Evolutionary conservation across 2,329 filamentous ascomycete species (phyloP), one percentile per base, ranked within the genome.

Genomic region (Drechslera avenae): DNA sequence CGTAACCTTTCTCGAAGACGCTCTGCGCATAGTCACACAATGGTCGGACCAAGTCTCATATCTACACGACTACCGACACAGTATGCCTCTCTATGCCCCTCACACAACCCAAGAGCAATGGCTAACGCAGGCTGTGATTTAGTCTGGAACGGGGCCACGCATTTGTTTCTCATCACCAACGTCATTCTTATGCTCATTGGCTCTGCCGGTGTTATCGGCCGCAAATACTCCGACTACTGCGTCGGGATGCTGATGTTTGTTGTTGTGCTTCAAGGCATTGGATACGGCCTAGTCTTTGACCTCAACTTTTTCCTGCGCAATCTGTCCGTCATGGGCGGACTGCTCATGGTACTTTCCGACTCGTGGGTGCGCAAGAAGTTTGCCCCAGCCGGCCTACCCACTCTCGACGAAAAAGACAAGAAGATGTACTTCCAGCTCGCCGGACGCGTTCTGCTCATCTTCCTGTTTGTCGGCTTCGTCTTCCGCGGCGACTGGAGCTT

Each of bases 401-500:
- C 90, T 75, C 84, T 99, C 45, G 94, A 97, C 73, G 94, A 99
- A 82, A 97, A 97, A 86, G 94, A 99, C 76, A 90, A 92, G 78
- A 99, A 97, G 84, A 97, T 97, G 93, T 99, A 99, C 83, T 95
- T 99, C 79, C 94, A 97, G 84, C 87, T 99, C 56, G 94, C 94
- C 62, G 94, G 94, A 30, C 88, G 94, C 64, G 90, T 99, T 30
- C 83, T 99, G 60, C 82, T 99, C 66, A 97, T 99, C 78, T 97
- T 99, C 84, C 83, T 99, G 63, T 99, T 99, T 75, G 76, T 97
- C 62, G 94, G 94, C 53, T 99, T 99, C 71, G 89, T 99, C 67
- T 96, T 97, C 79, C 90, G 90, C 50, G 94, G 94, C 63, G 83
- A 92, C 68, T 99, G 94, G 94, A 90, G 86, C 69, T 77, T 97